Conservation (phyloP, 768 basidiomycete genomes). For the Phaeotremella fagi region DNA sequence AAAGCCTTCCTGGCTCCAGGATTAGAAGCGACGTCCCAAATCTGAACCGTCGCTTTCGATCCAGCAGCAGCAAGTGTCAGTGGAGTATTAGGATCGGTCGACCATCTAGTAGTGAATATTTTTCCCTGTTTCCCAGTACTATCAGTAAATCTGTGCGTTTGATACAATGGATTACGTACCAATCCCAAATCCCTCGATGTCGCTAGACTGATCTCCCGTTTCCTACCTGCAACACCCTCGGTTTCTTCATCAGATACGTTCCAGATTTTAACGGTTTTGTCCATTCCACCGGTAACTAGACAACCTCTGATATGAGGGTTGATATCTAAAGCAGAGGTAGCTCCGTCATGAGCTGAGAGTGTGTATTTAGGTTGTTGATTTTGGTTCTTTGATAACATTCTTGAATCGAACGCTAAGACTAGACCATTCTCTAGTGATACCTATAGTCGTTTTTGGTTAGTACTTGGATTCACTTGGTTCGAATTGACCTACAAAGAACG, state of each 20-base stretch:
- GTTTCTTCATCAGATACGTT: conserved; percentile 63
- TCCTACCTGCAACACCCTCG: conserved; percentile 35
- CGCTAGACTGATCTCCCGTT: conserved; percentile 37
- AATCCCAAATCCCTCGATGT: conserved; percentile 73
- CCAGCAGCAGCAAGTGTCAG: conserved; percentile 91
- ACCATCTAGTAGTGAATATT: conserved; percentile 86
- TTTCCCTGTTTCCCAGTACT: conserved; percentile 63
- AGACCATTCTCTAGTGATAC: conserved; percentile 92
- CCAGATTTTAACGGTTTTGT: conserved; percentile 91
- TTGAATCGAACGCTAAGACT: conserved; percentile 85
- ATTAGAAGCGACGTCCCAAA: conserved; percentile 91
- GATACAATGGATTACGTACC: conserved; percentile 54
- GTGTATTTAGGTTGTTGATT: conserved; percentile 58
- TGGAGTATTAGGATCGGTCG: conserved; percentile 74
- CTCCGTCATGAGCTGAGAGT: conserved; percentile 86
- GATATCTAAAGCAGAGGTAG: conserved; percentile 80
- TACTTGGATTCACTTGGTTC: background rate
- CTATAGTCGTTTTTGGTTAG: conserved; percentile 54
- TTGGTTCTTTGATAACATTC: conserved; percentile 62
- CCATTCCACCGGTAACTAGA: conserved; percentile 87
- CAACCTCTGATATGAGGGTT: conserved; percentile 86
- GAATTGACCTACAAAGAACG: conserved; percentile 67
- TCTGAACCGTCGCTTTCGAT: conserved; percentile 84
- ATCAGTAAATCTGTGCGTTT: conserved; percentile 1
- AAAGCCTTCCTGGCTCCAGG: conserved; percentile 77